Percentiles rank a stretch among this genome's conserved stretches.
Evolutionary conservation across 2,329 filamentous ascomycete genomes (phyloP).

Genomic region (Ophiostoma sp.): DNA sequence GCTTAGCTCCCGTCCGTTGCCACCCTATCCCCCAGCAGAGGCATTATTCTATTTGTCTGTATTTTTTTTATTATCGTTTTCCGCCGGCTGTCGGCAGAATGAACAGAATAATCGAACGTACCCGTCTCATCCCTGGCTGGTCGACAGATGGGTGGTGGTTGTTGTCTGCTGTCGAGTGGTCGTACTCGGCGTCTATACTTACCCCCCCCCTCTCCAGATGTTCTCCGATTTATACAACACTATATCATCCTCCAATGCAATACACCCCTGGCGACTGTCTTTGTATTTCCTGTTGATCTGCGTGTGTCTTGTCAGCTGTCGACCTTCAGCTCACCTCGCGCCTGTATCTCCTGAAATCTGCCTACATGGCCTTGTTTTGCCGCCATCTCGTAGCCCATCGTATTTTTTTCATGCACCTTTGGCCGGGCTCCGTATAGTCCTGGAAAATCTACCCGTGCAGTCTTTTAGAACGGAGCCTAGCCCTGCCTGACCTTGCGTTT

Average conservation of each 20-base stretch:
- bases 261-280: neutral
- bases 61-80: too few relatives aligned
- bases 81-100: neutral
- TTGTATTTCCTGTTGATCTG: too few relatives aligned
- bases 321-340: neutral
- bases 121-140: constrained; percentile 2
- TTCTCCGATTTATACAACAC: neutral
- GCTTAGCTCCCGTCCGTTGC: constrained; percentile 14
- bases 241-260: neutral
- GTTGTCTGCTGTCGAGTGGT: neutral
- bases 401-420: constrained; percentile 14
- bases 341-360: neutral
- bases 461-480: neutral
- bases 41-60: neutral
- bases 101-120: constrained; percentile 4
- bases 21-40: neutral
- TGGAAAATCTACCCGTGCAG: neutral
- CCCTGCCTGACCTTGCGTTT: neutral
- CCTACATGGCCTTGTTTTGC: constrained; percentile 11
- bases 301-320: neutral
- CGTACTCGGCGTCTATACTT: neutral
- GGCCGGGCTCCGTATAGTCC: neutral
- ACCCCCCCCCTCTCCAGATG: neutral
- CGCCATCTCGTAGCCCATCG: constrained; percentile 10
- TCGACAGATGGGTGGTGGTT: neutral